phyloP scores from a whole-genome alignment of 2,329 filamentous ascomycete species.

The Sclerotinia glacialis region DNA sequence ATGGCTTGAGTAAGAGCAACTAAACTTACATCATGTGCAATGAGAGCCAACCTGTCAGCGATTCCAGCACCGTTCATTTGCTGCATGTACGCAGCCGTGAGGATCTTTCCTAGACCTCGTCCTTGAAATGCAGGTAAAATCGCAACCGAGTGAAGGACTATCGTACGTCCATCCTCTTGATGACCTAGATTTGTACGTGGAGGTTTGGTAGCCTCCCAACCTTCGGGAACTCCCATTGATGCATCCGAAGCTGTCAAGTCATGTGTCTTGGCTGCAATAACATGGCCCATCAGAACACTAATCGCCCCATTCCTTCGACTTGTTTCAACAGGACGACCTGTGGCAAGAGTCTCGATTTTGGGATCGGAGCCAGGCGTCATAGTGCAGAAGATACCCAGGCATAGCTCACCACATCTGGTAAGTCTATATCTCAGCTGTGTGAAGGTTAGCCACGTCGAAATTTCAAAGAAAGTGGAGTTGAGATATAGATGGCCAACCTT shows the following conservation, averaged over 20 bases:
- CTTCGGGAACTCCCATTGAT: conserved; percentile 70
- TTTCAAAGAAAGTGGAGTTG: background rate
- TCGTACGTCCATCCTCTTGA: conserved; percentile 67
- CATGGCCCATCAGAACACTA: conserved; percentile 70
- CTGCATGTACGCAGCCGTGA: conserved; percentile 75
- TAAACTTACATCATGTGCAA: conserved; percentile 65
- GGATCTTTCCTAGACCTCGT: conserved; percentile 68
- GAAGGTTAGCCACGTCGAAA: conserved; percentile 41
- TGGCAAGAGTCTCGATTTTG: conserved; percentile 52
- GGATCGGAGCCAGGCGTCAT: conserved; percentile 50
- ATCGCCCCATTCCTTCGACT: conserved; percentile 53
- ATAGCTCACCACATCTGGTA: conserved; percentile 69
- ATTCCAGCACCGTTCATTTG: conserved; percentile 68
- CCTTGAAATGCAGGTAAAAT: conserved; percentile 73
- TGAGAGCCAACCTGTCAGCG: conserved; percentile 69
- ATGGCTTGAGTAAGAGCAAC: background rate
- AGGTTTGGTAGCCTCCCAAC: conserved; percentile 56
- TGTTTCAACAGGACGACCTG: conserved; percentile 58
- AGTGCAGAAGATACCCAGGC: conserved; percentile 75
- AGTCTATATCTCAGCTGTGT: conserved; percentile 69
- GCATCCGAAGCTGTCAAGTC: conserved; percentile 65
- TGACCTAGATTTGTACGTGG: conserved; percentile 59
- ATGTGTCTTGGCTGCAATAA: conserved; percentile 70
- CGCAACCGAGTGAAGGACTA: conserved; percentile 80
- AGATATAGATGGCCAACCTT: conserved; percentile 46